Evolutionary conservation across 192 early-diverging fungal species (phyloP), one percentile per base, ranked within the genome.

Genomic region (Coemansia nantahalensis): DNA sequence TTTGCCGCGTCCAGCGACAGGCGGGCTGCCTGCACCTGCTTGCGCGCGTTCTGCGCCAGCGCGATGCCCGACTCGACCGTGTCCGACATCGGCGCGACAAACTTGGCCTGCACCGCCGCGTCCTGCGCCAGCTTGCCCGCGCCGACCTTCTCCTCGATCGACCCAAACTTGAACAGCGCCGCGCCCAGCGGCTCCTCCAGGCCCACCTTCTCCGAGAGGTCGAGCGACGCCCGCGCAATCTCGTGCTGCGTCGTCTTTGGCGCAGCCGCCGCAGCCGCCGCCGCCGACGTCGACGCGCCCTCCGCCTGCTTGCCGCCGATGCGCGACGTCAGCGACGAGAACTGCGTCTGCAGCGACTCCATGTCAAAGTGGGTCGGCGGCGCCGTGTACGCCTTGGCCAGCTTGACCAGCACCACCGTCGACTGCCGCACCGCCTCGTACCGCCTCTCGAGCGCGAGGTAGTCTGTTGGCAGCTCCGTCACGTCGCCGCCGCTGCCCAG

Each of bases 401-500:
- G 77, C 36, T 82, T 83, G n/a, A 89, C 67, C 12, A 98, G 77
- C 49, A 77, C 66, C 39, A 70, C 80, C 51, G 39, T 19, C 3
- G 56, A 23, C 4, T 59, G 62, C 18, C 59, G 54, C 13, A 67
- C 58, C 0, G 67, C 47, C n/a, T 65, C 59, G 34, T 53, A 68
- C 24, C 56, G 51, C 80, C 82, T 82, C 59, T 97, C 96, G 39
- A 99, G 79, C 45, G 88, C 84, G 48, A 90, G 79, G 71, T 97
- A 99, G 58, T 99, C 95, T 48, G 80, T 80, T 31, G 96, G 96
- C 23, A 99, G 84, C 49, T 91, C 90, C 26, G 96, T 99, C 24
- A 93, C 80, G 48, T 95, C 91, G 18, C 82, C 81, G 12, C 79
- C 79, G 48, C 71, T 87, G 30, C 88, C 90, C 45, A 95, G 77